phyloP scores from a whole-genome alignment of 2,329 filamentous ascomycete genomes.

The Coniella lustricola region DNA sequence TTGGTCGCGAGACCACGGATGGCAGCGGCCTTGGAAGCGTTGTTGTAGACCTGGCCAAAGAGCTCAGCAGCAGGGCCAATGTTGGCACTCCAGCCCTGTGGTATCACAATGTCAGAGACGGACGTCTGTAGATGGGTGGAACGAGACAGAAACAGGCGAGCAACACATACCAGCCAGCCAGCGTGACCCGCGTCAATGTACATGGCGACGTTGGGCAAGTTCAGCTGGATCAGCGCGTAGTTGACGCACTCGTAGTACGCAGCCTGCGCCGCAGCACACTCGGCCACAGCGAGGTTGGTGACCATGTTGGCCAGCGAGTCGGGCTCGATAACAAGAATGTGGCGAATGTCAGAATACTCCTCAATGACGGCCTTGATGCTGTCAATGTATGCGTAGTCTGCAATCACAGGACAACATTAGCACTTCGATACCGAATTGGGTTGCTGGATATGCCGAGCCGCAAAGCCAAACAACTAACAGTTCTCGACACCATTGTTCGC shows the following conservation, averaged over 20 bases:
- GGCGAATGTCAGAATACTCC: constrained; percentile 36
- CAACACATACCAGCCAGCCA: constrained; percentile 43
- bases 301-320: constrained; percentile 53
- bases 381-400: constrained; percentile 47
- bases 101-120: background rate
- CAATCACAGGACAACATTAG: constrained; percentile 31
- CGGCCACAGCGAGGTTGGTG: constrained; percentile 44
- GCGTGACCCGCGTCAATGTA: constrained; percentile 52
- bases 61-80: constrained; percentile 40
- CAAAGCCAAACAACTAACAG: constrained; percentile 27
- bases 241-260: constrained; percentile 43
- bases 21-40: constrained; percentile 40
- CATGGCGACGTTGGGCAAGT: constrained; percentile 50
- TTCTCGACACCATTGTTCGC: constrained; percentile 41
- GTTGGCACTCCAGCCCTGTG: constrained; percentile 46
- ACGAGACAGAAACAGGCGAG: background rate
- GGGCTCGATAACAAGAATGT: constrained; percentile 44
- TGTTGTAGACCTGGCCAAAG: constrained; percentile 41
- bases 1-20: constrained; percentile 51
- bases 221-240: constrained; percentile 44
- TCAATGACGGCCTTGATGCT: constrained; percentile 35
- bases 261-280: constrained; percentile 40
- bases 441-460: constrained; percentile 27
- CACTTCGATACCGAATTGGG: constrained; percentile 30
- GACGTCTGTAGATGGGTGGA: background rate